Base-by-base conservation (phyloP, 140 eudicot species). In the Bidens hawaiensis region DNA sequence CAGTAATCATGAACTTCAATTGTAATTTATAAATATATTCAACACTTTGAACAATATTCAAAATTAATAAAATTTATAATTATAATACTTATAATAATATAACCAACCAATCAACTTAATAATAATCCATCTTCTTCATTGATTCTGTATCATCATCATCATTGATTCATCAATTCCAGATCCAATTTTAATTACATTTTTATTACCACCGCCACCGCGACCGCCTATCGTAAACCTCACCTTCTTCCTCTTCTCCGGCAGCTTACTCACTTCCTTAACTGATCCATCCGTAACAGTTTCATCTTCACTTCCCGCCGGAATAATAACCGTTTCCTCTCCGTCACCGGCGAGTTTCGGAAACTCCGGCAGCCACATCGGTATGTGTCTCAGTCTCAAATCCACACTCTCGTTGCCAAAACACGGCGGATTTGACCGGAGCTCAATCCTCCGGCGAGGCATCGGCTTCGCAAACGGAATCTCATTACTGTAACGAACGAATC, bases 301-400 rank as follows among this genome's bases (percentile, higher is more conserved):
- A 17, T 18, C 74, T 47, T 47, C 69, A 31, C 1, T 27, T 24
- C 40, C 5, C 3, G 36, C 28, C 31, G 48, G 9, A 50, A 18
- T 49, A 50, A 18, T 49, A 43, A 66, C 53, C 62, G 61, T 21
- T 57, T 31, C 8, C 48, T 46, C 84, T 47, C 12, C 75, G 1
- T 15, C 21, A 6, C 14, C 72, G 17, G 5, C 48, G n/a, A 65
- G 41, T 50, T 51, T 68, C 16, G 88, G 88, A 27, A 81, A 68
- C 27, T 0, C 74, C 17, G 95, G 95, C 62, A 87, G 17, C 95
- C 95, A 87, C 27, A 62, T 58, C 61, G 95, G 95, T 49, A 87
- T 65, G 56, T 87, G 83, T 43, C 57, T 61, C 68, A 34, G 41
- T 50, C 57, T 61, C 68, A 34, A 50, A 38, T 74, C 55, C 15